These are phyloP conservation scores for Oryza rufipogon DNA, from an alignment of 176 grass and related monocot species.

Conservation along the genomic window DNA sequence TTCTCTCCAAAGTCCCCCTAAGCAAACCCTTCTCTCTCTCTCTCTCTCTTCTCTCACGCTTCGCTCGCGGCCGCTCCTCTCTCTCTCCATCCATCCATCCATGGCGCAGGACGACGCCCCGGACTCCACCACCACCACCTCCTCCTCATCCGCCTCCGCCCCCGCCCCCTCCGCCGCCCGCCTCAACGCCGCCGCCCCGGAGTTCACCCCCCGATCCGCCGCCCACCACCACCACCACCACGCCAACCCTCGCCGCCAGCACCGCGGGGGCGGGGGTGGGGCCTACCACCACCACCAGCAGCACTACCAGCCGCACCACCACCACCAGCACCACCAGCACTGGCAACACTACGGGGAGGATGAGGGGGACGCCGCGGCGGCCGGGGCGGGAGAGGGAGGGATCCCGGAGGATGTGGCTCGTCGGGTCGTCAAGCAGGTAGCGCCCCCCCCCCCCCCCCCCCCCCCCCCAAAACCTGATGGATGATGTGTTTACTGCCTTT, in stretches of 20 bases:
- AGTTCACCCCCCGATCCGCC: constrained; percentile 82
- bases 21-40: constrained; percentile 12
- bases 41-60: not conserved
- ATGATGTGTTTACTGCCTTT: constrained; percentile 4
- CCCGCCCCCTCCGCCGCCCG: constrained; percentile 44
- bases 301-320: constrained; percentile 19
- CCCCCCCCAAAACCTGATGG: not conserved
- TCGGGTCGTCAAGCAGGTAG: constrained; percentile 85
- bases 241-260: constrained; percentile 33
- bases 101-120: constrained; percentile 73
- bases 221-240: constrained; percentile 21
- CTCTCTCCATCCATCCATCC: constrained; percentile 6
- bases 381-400: constrained; percentile 22
- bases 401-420: constrained; percentile 65
- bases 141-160: not conserved
- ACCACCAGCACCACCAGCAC: constrained; percentile 28
- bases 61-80: no score
- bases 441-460: not conserved
- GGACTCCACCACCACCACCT: constrained; percentile 1
- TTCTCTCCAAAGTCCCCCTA: not conserved
- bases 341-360: constrained; percentile 54
- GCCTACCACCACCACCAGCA: constrained; percentile 33
- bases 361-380: constrained; percentile 46
- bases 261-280: constrained; percentile 33
- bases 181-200: constrained; percentile 81